Evolutionary conservation across 1,139 yeast genomes (phyloP), one percentile per base, ranked within the genome.

Genomic region (Yamadazyma songkhlaensis): DNA sequence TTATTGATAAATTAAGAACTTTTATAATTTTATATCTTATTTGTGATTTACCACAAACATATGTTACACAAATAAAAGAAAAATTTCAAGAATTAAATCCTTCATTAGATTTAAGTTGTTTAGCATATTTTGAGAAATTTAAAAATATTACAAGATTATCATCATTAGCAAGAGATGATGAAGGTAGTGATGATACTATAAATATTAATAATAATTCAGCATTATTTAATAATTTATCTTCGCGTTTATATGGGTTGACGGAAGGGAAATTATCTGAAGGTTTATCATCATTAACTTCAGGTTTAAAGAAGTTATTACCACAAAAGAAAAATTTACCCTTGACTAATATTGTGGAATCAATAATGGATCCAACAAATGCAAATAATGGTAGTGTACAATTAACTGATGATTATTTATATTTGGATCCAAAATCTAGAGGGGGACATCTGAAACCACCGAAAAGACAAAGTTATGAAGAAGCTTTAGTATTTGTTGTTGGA

Each of bases 361-460:
- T 92, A 20, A 84, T 90, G 86, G 95, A 87, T 45, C 97, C 97
- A 6, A 54, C 63, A 24, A 72, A 71, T 43, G 79, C 88, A 10
- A 72, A 81, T 2, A 76, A 75, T 42, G 75, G 79, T 31, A 76
- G 84, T 17, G 60, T 81, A 31, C 79, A 74, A 48, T 57, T 84
- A 34, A 88, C 97, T 0, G 97, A 90, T 55, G 95, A 87, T 50
- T 92, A 92, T 58, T 65, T 92, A 42, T 90, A 83, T 57, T 84
- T 87, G 54, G 97, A 92, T 58, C 97, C 98, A 21, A 82, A 80
- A 49, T 81, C 87, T 4, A 77, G 97, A 48, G 97, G 97, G 4
- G 84, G 95, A 2, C 90, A 84, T 50, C 78, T 95, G 6, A 81
- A 85, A 50, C 94, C 90, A 29, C 97, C 97, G 26, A 84, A 82